Base-by-base conservation (phyloP, 352 stramenopile genomes). In the Globisporangium nagaii region DNA sequence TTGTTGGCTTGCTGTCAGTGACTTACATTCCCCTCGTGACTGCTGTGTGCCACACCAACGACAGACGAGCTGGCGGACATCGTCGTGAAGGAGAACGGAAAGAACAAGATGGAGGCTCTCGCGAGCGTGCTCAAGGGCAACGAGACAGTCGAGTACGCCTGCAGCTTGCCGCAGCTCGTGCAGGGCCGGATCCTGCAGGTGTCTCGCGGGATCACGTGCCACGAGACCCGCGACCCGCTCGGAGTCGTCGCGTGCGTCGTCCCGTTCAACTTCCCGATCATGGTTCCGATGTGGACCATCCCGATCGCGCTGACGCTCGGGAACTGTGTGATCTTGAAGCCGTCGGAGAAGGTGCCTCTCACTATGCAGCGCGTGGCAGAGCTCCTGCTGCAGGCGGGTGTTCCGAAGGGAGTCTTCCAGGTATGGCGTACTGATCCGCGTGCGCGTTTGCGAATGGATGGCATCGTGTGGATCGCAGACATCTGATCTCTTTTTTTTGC, bases 181-280 rank as follows among this genome's bases (percentile, higher is more conserved):
- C 88, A 97, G 65, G 96, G 96, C 15, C 89, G 86, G 9, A 79
- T 79, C 69, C 47, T 98, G 45, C 64, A 89, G 60, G 77, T 97
- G n/a, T 88, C 83, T 25, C 68, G 77, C 41, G 75, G 88, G 28
- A 97, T 99, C 43, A 95, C 86, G 56, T 99, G 96, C 74, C 74
- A 88, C 13, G 95, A 99, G 70, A 71, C 84, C 36, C 79, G 93
- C 24, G 90, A 98, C 47, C 91, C 96, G 10, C 63, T 99, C 4
- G 96, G 96, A 6, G 78, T 93, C 6, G 88, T 98, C 22, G 93
- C 79, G 0, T 95, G 71, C 46, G 92, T 98, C 62, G 90, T 98
- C 25, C 96, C 96, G 1, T 98, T 99, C 63, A 98, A 98, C 70
- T 98, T 98, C 59, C 96, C 96, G 8, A 93, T 98, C 61, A 99